These are phyloP conservation scores for Perilla frutescens DNA, from an alignment of 257 asterid species.

Conservation along the genomic window DNA sequence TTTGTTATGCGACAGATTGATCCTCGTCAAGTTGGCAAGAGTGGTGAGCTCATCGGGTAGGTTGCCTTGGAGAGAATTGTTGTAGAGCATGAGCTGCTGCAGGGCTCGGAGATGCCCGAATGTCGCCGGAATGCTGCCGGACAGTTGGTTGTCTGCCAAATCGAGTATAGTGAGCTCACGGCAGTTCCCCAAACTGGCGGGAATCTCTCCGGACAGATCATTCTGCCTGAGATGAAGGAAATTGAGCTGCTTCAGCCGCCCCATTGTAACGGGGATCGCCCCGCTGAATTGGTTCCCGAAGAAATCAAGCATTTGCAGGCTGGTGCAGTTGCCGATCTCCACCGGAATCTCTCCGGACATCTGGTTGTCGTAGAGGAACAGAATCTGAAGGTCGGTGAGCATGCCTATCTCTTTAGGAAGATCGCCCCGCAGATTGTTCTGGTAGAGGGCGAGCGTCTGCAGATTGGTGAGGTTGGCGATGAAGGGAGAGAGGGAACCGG, in stretches of 20 bases:
- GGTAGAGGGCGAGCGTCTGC: slow-evolving; percentile 68
- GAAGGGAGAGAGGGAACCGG: slow-evolving; percentile 65
- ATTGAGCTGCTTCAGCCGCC: slow-evolving; percentile 64
- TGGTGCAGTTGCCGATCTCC: slow-evolving; percentile 81
- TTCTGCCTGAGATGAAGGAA: slow-evolving; percentile 86
- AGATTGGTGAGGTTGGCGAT: slow-evolving; percentile 70
- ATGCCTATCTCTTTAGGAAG: slow-evolving; percentile 78
- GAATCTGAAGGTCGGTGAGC: slow-evolving; percentile 69
- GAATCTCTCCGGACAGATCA: slow-evolving; percentile 79
- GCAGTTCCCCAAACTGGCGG: slow-evolving; percentile 76
- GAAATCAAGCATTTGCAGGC: slow-evolving; percentile 78
- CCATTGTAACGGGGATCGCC: slow-evolving; percentile 65
- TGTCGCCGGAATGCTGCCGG: slow-evolving; percentile 72
- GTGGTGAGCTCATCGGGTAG: slow-evolving; percentile 62
- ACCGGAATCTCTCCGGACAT: slow-evolving; percentile 75
- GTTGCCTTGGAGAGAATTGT: slow-evolving; percentile 78
- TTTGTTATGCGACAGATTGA: slow-evolving; percentile 75
- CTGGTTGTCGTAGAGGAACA: slow-evolving; percentile 76
- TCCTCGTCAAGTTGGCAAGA: slow-evolving; percentile 71
- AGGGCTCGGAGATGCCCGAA: slow-evolving; percentile 67
- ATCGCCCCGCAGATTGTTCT: slow-evolving; percentile 62
- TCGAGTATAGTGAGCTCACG: slow-evolving; percentile 64
- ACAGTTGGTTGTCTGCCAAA: slow-evolving; percentile 80
- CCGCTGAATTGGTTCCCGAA: slow-evolving; percentile 80
- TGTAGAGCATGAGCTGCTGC: slow-evolving; percentile 80